phyloP scores from a whole-genome alignment of 2,329 filamentous ascomycete genomes.

The Fusarium metavorans region DNA sequence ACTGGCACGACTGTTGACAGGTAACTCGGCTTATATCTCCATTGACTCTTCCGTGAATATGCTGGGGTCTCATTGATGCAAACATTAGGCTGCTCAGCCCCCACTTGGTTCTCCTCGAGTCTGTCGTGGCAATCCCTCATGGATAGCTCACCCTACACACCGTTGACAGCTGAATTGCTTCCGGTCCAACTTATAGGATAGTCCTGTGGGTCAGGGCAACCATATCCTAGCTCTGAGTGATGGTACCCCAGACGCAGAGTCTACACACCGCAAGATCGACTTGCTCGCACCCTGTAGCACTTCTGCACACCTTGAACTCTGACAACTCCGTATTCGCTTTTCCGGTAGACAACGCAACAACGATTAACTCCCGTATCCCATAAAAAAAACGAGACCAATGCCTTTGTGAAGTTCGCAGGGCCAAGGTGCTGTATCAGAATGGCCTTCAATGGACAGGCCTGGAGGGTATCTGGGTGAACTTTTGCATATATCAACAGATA shows the following conservation, averaged over 20 bases:
- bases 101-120: not conserved
- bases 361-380: too few species aligned
- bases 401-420: not conserved
- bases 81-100: not conserved
- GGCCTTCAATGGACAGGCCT: not conserved
- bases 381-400: not conserved
- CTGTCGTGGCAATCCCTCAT: not conserved
- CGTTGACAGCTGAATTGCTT: not conserved
- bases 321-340: not conserved
- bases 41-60: not conserved
- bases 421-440: not conserved
- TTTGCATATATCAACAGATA: not conserved
- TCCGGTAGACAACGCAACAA: not conserved
- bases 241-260: not conserved
- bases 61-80: not conserved
- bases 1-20: not conserved
- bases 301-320: not conserved
- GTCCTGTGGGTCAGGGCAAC: not conserved
- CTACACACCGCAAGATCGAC: not conserved
- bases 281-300: not conserved
- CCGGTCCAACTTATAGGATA: not conserved
- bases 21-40: not conserved
- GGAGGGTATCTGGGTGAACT: not conserved
- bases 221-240: not conserved
- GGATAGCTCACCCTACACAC: not conserved